Percentiles rank a stretch among this genome's conserved stretches.
phyloP scores from a whole-genome alignment of 2,329 filamentous ascomycete genomes.

The Cercospora sp. region DNA sequence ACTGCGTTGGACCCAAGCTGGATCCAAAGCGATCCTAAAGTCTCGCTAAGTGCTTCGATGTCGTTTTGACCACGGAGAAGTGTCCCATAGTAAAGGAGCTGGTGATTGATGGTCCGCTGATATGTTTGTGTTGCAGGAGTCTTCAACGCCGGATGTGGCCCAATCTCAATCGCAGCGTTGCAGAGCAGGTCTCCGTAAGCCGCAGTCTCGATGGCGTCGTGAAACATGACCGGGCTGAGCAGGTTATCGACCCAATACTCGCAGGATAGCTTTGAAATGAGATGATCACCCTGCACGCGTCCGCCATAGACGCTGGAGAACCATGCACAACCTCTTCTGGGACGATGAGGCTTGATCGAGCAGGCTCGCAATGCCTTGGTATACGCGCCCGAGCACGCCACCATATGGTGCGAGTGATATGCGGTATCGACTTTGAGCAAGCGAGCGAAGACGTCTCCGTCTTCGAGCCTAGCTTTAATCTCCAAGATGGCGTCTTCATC shows the following conservation, averaged over 20 bases:
- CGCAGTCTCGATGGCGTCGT: slow-evolving; percentile 41
- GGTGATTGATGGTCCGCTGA: slow-evolving; percentile 2
- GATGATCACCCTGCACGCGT: slow-evolving; percentile 13
- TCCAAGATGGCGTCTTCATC: slow-evolving; percentile 43
- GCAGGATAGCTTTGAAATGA: slow-evolving; percentile 2
- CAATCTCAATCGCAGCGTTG: slow-evolving; percentile 48
- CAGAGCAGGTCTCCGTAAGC: slow-evolving; percentile 19
- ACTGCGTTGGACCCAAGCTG: slow-evolving; percentile 7
- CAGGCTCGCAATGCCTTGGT: slow-evolving; percentile 7
- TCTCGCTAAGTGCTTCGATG: slow-evolving; percentile 23
- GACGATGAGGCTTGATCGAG: slow-evolving; percentile 3
- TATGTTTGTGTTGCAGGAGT: slow-evolving; percentile 40
- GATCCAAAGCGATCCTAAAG: slow-evolving; percentile 2
- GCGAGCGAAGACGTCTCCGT: slow-evolving; percentile 43
- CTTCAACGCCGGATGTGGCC: slow-evolving; percentile 50
- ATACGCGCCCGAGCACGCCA: slow-evolving; percentile 8
- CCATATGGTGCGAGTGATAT: slow-evolving; percentile 48
- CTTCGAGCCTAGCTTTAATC: slow-evolving; percentile 35
- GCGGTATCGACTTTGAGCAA: slow-evolving; percentile 47
- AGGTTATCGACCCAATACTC: slow-evolving; percentile 53
- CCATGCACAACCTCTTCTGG: slow-evolving; percentile 9
- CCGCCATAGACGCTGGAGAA: slow-evolving; percentile 26
- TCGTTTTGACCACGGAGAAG: slow-evolving; percentile 31
- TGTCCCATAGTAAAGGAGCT: slow-evolving; percentile 17
- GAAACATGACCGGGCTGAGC: slow-evolving; percentile 48